Base-by-base conservation (phyloP, 176 grass and related monocot species). In the Triticum timopheevii region DNA sequence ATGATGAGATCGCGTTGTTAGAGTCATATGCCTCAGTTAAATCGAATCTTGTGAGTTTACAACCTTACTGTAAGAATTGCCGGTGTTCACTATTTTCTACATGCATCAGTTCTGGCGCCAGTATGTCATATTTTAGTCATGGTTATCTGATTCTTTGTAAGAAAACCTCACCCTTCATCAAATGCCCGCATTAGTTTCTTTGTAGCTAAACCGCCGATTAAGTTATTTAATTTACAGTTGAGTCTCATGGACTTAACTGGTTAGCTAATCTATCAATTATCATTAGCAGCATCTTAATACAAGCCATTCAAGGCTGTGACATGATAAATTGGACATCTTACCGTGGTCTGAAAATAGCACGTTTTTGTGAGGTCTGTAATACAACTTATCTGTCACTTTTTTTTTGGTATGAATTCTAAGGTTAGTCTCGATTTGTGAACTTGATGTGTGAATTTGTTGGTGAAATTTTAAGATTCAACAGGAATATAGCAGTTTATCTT, bases 11-110 rank as follows among this genome's bases (percentile, higher is more conserved):
- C 90, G 89, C 88, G 7, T 70, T 96, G 79, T 86, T 94, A 82
- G 90, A 98, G 87, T 84, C 88, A 30, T 98, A 93, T 90, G 90
- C 97, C 59, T 93, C 90, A 5, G 87, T 98, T 85, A 96, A 96
- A 84, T 90, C 94, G 44, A 96, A 89, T 91, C 63, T 96, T 78
- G 97, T 98, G 71, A 91, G 92, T 94, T 71, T 28, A 70, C 76
- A 79, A 78, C 23, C 80, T 67, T 83, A 73, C 82, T 24, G 24
- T 31, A 65, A 73, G 30, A 82, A 82, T 25, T 70, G 22, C 67
- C 19, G 2, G 7, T 64, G 28, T 34, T 16, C 54, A 52, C 65
- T 63, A 24, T 77, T 88, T 59, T 77, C 30, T 63, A 83, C 24
- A 71, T 78, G 62, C 61, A 64, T 61, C 25, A 72, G 25, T 36